Conservation (phyloP, 1,139 yeast species). For the Lodderomyces jiufengensis region DNA sequence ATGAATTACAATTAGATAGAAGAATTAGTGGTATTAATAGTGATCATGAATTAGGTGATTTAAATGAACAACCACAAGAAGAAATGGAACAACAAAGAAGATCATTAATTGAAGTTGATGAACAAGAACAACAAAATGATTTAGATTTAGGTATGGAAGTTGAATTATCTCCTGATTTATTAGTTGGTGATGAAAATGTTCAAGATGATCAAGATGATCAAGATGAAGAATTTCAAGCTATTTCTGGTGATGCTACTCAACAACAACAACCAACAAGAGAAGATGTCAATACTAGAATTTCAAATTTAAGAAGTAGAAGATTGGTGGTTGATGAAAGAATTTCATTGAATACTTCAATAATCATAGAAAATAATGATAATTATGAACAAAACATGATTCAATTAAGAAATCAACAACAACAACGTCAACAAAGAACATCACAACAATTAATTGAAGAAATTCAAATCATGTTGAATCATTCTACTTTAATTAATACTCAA, state of each 20-base stretch:
- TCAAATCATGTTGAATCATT: background rate
- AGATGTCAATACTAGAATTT: background rate
- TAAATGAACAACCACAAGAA: background rate
- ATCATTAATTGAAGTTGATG: background rate
- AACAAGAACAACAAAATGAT: constrained; percentile 3
- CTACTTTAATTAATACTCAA: background rate
- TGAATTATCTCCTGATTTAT: too few relatives aligned
- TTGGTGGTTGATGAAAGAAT: constrained; percentile 9
- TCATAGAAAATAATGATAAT: background rate
- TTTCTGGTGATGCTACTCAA: background rate
- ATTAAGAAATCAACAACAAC: background rate
- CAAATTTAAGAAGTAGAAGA: background rate
- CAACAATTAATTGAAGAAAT: background rate
- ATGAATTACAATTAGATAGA: constrained; percentile 11
- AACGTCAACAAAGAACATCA: constrained; percentile 2
- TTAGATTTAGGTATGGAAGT: constrained; percentile 6
- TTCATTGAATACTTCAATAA: constrained; percentile 9
- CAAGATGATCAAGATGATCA: background rate
- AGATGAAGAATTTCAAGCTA: background rate
- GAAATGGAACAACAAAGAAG: background rate
- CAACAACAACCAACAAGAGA: background rate
- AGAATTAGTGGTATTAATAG: background rate
- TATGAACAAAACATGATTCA: constrained; percentile 6
- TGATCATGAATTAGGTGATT: background rate
- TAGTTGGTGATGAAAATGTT: constrained; percentile 7